A percentile compares a stretch with the other conserved stretches of the same genome.
Evolutionary conservation across 495 filamentous ascomycete genomes (phyloP).

Genomic region (Xanthoparmelia taractica): DNA sequence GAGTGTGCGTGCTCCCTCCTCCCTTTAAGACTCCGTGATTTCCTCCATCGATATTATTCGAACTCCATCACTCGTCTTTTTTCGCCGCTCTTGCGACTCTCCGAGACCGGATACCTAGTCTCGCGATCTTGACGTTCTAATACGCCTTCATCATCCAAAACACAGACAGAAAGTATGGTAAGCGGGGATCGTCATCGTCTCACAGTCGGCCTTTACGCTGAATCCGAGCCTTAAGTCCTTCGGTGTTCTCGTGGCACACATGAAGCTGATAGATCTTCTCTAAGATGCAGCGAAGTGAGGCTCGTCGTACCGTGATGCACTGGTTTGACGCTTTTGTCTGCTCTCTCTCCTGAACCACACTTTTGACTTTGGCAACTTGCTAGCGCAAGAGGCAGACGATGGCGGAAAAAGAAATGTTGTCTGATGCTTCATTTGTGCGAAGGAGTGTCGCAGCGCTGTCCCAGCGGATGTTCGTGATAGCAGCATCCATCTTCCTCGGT

Average conservation of each 20-base stretch:
- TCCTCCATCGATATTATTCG: neutral
- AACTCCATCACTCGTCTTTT: neutral
- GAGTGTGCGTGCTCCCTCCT: too few species aligned
- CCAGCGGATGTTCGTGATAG: conserved; percentile 40
- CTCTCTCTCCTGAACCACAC: neutral
- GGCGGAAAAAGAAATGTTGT: neutral
- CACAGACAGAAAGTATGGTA: neutral
- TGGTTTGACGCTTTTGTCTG: neutral
- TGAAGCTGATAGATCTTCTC: neutral
- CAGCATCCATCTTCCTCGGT: conserved; percentile 37
- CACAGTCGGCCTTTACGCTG: neutral
- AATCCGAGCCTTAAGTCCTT: neutral
- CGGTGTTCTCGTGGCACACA: neutral
- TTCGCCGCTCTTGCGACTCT: neutral
- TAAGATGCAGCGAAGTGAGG: neutral
- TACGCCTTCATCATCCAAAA: neutral
- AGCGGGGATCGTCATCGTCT: neutral
- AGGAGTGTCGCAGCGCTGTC: conserved; percentile 23
- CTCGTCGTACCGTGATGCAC: neutral
- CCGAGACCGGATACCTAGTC: neutral
- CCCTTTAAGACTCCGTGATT: too few species aligned
- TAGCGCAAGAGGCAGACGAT: neutral
- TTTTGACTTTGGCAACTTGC: neutral
- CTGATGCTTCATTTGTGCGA: neutral
- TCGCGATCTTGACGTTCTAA: neutral